Conservation (phyloP, 352 stramenopile species). For the Globisporangium recalcitrans region DNA sequence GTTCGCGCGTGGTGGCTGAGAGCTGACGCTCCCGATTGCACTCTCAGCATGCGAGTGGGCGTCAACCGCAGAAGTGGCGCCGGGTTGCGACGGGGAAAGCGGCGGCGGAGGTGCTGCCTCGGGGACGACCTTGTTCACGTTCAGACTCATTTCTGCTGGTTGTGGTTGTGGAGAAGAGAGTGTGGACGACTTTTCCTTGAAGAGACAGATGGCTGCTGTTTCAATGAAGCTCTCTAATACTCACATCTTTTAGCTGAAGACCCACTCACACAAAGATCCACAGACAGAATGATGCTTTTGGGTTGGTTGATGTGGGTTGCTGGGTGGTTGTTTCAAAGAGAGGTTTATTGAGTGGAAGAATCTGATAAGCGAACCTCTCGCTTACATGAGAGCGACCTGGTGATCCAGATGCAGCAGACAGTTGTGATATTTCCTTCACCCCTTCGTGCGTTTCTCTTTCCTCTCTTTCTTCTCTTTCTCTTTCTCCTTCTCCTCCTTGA, state of each 20-base stretch:
- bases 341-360: too few species aligned
- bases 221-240: too few species aligned
- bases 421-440: neutral
- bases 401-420: neutral
- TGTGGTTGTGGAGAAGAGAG: neutral
- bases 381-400: neutral
- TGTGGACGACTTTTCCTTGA: too few species aligned
- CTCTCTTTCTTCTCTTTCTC: neutral
- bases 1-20: neutral
- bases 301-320: neutral
- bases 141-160: conserved; percentile 6
- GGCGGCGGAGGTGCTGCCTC: neutral
- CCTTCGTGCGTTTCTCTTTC: neutral
- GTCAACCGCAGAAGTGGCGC: neutral
- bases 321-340: neutral
- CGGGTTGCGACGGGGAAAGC: neutral
- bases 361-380: too few species aligned
- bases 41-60: neutral
- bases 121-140: conserved; percentile 20
- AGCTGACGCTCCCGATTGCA: neutral
- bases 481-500: neutral
- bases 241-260: too few species aligned
- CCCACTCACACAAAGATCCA: neutral
- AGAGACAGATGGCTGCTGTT: too few species aligned
- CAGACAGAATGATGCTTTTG: too few species aligned